Percentiles rank a stretch among this genome's conserved stretches.
Evolutionary conservation across 495 filamentous ascomycete species (phyloP).

Genomic region (Coniosporium apollinis): DNA sequence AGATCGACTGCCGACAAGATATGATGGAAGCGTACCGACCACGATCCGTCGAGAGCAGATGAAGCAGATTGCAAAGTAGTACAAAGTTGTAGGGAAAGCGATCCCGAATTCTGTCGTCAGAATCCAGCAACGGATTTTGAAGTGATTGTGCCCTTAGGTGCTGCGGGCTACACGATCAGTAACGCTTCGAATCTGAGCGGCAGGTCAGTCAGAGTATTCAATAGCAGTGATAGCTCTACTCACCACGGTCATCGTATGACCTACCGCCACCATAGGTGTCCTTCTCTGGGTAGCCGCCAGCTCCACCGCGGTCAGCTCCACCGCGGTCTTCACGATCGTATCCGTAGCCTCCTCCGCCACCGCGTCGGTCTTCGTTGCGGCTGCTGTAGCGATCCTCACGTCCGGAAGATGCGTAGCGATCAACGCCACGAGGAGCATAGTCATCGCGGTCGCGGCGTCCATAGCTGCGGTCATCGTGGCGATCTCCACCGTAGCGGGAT

Average conservation of each 20-base stretch:
- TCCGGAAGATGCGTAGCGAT: constrained; percentile 44
- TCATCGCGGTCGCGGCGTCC: constrained; percentile 32
- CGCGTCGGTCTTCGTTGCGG: constrained; percentile 32
- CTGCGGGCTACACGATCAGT: too few species aligned
- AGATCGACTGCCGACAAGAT: too few species aligned
- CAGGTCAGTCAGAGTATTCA: too few species aligned
- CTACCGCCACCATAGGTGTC: constrained; percentile 7
- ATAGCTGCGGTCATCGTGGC: constrained; percentile 36
- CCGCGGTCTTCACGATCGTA: constrained; percentile 10
- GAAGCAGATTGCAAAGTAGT: too few species aligned
- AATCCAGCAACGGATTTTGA: too few species aligned
- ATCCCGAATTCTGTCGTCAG: too few species aligned
- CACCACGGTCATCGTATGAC: constrained; percentile 16
- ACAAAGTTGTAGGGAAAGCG: too few species aligned
- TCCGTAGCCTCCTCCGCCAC: constrained; percentile 19
- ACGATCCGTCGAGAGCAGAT: too few species aligned
- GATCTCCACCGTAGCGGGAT: constrained; percentile 18
- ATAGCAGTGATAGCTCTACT: constrained; percentile 4
- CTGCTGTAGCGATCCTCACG: constrained; percentile 45
- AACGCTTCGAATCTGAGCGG: too few species aligned
- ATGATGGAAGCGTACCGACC: too few species aligned
- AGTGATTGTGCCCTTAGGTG: too few species aligned
- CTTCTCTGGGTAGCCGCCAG: not conserved
- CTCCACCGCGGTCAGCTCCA: constrained; percentile 9
- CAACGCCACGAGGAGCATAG: constrained; percentile 47